Evolutionary conservation across 148 eudicot genomes (phyloP).

Genomic region (Cornus kousa): DNA sequence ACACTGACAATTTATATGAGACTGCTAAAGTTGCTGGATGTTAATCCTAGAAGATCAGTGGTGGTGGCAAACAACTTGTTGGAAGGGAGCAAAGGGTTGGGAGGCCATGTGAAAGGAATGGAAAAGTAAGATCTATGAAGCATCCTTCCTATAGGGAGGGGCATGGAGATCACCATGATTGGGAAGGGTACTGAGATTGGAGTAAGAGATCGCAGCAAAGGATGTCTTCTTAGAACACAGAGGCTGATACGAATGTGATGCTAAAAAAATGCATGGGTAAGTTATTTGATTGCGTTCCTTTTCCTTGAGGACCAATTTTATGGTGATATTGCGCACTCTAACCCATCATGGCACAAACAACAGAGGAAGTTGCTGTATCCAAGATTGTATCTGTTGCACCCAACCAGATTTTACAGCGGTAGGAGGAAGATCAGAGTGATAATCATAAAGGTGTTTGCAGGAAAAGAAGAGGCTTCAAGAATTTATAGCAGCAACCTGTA

Average conservation of each 20-base stretch:
- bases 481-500: too few relatives aligned
- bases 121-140: constrained; percentile 30
- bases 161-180: constrained; percentile 22
- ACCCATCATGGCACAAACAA: neutral
- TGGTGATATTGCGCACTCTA: neutral
- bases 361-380: too few relatives aligned
- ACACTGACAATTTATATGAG: constrained; percentile 13
- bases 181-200: constrained; percentile 16
- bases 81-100: constrained; percentile 30
- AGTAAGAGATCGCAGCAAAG: constrained; percentile 3
- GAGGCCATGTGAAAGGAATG: constrained; percentile 27
- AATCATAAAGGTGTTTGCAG: too few relatives aligned
- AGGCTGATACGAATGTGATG: neutral
- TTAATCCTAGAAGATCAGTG: constrained; percentile 29
- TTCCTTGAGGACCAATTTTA: neutral
- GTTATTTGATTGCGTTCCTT: neutral
- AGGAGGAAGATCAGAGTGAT: too few relatives aligned
- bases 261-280: neutral
- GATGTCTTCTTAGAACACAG: neutral
- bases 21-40: constrained; percentile 25
- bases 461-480: too few relatives aligned
- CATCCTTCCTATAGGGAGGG: neutral
- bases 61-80: constrained; percentile 41
- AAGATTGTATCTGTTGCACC: neutral
- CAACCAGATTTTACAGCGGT: neutral